Evolutionary conservation across 495 filamentous ascomycete species (phyloP).

Genomic region (Immersiella caudata): DNA sequence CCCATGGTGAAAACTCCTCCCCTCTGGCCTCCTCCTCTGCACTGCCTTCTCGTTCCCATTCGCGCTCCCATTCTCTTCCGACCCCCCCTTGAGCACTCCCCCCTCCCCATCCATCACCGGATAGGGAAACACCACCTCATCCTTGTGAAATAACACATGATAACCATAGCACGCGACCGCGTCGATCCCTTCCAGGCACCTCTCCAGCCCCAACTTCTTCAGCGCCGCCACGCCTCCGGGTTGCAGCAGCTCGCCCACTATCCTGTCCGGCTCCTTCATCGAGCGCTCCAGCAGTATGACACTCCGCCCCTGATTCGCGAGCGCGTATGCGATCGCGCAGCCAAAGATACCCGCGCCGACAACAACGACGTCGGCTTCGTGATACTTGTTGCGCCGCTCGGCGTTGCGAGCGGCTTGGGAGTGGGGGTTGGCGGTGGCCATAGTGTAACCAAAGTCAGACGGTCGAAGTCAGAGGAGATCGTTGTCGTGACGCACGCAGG

Average conservation of each 20-base stretch:
- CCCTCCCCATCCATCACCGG: constrained; percentile 43
- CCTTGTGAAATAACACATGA: constrained; percentile 79
- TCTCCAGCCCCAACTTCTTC: constrained; percentile 72
- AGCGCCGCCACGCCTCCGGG: constrained; percentile 87
- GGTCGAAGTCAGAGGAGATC: not conserved
- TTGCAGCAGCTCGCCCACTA: constrained; percentile 94
- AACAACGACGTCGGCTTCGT: constrained; percentile 76
- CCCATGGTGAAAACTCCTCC: constrained; percentile 80
- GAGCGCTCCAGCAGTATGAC: constrained; percentile 89
- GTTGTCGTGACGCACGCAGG: no score
- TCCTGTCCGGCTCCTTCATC: constrained; percentile 92
- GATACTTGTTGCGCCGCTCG: constrained; percentile 46
- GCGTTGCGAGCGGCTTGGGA: constrained; percentile 39
- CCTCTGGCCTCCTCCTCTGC: constrained; percentile 54
- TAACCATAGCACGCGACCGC: constrained; percentile 81
- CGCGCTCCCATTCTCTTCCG: not conserved
- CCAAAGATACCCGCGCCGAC: constrained; percentile 90
- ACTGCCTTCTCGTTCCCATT: constrained; percentile 22
- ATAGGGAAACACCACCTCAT: constrained; percentile 81
- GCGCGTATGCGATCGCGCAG: constrained; percentile 80
- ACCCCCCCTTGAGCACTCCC: constrained; percentile 22
- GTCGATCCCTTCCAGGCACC: constrained; percentile 90
- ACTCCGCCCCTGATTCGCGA: constrained; percentile 82
- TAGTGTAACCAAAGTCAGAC: not conserved
- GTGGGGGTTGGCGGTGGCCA: not conserved